These are phyloP conservation scores for Rhododendron molle DNA, from an alignment of 148 eudicot genomes.

Conservation along the genomic window DNA sequence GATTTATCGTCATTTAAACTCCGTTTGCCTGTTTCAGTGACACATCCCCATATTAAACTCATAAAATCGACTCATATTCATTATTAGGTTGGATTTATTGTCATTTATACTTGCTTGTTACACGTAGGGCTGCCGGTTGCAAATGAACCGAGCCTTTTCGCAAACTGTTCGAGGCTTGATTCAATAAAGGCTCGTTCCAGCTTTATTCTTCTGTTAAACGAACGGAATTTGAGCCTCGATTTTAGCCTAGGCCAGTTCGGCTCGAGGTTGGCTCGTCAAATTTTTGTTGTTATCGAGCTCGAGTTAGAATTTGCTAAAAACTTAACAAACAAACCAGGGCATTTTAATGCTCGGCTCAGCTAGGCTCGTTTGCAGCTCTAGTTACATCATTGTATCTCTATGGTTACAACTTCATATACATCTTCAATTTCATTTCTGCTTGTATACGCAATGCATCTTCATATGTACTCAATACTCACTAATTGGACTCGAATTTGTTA, in stretches of 20 bases:
- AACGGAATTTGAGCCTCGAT: not conserved
- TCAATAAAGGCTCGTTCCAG: not conserved
- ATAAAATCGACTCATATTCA: not conserved
- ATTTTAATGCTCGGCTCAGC: not conserved
- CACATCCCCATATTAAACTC: not conserved
- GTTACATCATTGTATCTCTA: not conserved
- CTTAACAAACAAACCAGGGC: not conserved
- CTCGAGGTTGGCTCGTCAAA: not conserved
- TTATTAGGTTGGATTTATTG: not conserved
- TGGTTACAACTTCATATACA: not conserved
- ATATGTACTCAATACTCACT: not conserved
- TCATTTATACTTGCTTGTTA: not conserved
- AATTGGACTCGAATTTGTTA: not conserved
- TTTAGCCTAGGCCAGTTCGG: not conserved
- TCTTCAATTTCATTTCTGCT: not conserved
- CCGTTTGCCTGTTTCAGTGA: not conserved
- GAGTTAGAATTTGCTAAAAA: not conserved
- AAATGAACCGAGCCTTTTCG: not conserved
- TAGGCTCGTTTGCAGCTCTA: not conserved
- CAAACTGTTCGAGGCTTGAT: not conserved
- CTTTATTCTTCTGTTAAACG: not conserved
- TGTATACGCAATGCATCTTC: not conserved
- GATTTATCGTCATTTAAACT: not conserved
- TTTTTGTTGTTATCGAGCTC: not conserved
- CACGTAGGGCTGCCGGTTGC: not conserved